Conservation (phyloP, 768 basidiomycete genomes). For the Clitopilus passeckerianus region DNA sequence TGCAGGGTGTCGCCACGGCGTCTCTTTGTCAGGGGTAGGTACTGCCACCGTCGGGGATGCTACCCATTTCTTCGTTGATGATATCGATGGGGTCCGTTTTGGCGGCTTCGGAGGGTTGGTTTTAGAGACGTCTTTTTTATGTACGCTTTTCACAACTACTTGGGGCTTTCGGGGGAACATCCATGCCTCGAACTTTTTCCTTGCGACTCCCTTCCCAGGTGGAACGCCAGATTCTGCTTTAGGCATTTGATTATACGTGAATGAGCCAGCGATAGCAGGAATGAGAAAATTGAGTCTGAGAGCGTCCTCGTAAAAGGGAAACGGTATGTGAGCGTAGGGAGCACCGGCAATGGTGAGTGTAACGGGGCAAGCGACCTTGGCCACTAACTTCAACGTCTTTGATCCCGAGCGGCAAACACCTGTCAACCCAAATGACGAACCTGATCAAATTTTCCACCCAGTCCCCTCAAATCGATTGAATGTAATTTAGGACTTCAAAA, state of each 20-base stretch:
- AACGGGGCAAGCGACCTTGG: background rate
- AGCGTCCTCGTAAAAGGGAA: no score
- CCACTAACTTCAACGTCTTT: background rate
- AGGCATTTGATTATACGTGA: background rate
- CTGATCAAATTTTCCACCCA: background rate
- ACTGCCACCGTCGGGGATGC: background rate
- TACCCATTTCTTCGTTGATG: background rate
- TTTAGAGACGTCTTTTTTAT: background rate
- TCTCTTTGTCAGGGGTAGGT: background rate
- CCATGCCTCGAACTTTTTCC: background rate
- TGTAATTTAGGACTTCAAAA: background rate
- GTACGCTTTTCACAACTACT: no score
- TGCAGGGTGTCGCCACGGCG: slow-evolving; percentile 33
- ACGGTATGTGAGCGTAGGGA: background rate
- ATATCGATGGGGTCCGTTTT: background rate
- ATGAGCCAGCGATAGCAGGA: no score
- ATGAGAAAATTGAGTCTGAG: no score
- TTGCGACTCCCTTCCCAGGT: background rate
- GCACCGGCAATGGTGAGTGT: background rate
- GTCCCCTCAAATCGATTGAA: background rate
- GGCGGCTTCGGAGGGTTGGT: background rate
- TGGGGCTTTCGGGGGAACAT: background rate
- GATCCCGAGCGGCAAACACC: background rate
- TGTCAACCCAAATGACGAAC: background rate
- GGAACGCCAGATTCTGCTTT: background rate